Evolutionary conservation across 768 basidiomycete genomes (phyloP), one percentile per base, ranked within the genome.

Genomic region (Harrya chromipes): DNA sequence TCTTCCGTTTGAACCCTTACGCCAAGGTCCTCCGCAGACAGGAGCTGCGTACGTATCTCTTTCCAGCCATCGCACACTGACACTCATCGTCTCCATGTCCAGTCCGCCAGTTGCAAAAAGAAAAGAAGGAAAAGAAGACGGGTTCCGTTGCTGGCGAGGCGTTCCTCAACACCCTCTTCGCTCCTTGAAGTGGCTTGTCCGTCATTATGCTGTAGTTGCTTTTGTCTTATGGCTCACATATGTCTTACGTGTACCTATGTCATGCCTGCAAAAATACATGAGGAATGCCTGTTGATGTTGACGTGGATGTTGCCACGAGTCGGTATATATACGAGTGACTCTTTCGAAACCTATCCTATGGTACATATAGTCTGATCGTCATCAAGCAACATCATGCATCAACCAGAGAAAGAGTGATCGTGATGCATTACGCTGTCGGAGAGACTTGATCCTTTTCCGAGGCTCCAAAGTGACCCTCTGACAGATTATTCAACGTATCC

Each of bases 1-100:
- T 94, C 68, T 94, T 94, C 91, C 87, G 94, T 64, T 82, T 98
- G 74, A 98, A 98, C 81, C 95, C 95, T 46, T 97, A 98, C 74
- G 95, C 94, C 63, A 95, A 95, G 83, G 87, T 88, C 39, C 72
- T 94, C 64, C 88, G 91, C 70, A 78, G 87, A 60, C 87, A 93
- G 65, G 92, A 95, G 68, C 72, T 95, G 58, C 80, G 89, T 92
- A 69, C 50, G 89, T 88, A 20, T 17, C n/a, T 38, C 27, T 40
- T 46, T 23, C 17, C 45, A 40, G 1, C 17, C 9, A 17, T 31
- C 12, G n/a, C 40, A 5, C 26, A 5, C 27, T 20, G 14, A 34
- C 36, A 27, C 64, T 49, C 39, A 49, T 34, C 4, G 41, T 47
- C 48, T 49, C 34, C 16, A 21, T 20, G 23, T 57, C 36, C 58